These are phyloP conservation scores for Neocatenulostroma microsporum DNA, from an alignment of 2,329 filamentous ascomycete species.

Conservation along the genomic window DNA sequence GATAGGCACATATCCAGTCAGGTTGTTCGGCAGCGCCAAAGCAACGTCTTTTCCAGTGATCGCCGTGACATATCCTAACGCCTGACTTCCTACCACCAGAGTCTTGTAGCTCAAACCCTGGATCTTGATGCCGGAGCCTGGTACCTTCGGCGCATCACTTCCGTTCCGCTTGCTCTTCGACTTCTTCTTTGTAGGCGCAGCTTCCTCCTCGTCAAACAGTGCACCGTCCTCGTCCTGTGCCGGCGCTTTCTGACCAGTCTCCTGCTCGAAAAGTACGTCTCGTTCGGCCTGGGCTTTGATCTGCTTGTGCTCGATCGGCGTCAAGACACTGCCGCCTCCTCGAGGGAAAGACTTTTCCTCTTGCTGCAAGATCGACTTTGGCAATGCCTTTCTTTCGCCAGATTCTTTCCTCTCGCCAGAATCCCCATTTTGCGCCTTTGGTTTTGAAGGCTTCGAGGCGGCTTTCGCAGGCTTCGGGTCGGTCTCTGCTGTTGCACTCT, in stretches of 20 bases:
- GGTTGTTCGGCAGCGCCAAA: slow-evolving; percentile 83
- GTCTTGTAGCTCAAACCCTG: slow-evolving; percentile 75
- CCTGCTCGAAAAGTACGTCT: slow-evolving; percentile 84
- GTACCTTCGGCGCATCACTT: slow-evolving; percentile 34
- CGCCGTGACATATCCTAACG: slow-evolving; percentile 76
- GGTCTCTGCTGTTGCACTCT: slow-evolving; percentile 19
- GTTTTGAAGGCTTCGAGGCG: too few species aligned
- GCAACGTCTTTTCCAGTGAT: slow-evolving; percentile 74
- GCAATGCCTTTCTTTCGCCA: slow-evolving; percentile 21
- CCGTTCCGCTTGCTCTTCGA: slow-evolving; percentile 45
- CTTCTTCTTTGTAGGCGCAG: slow-evolving; percentile 42
- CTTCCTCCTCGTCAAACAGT: slow-evolving; percentile 38
- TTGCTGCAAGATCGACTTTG: slow-evolving; percentile 51
- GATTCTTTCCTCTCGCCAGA: slow-evolving; percentile 13
- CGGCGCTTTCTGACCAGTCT: slow-evolving; percentile 49
- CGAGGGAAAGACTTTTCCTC: slow-evolving; percentile 88
- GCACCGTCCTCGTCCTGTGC: slow-evolving; percentile 44
- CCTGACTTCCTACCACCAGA: slow-evolving; percentile 72
- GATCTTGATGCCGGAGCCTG: slow-evolving; percentile 54
- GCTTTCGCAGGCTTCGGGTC: too few species aligned
- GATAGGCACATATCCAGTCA: slow-evolving; percentile 80
- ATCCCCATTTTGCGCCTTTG: too few species aligned
- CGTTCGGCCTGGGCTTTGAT: slow-evolving; percentile 88
- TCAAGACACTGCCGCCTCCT: slow-evolving; percentile 83
- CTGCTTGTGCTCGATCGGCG: slow-evolving; percentile 90